A percentile compares a stretch with the other conserved stretches of the same genome.
These are phyloP conservation scores for Aureobasidium pullulans DNA, from an alignment of 2,329 filamentous ascomycete species.

Conservation along the genomic window DNA sequence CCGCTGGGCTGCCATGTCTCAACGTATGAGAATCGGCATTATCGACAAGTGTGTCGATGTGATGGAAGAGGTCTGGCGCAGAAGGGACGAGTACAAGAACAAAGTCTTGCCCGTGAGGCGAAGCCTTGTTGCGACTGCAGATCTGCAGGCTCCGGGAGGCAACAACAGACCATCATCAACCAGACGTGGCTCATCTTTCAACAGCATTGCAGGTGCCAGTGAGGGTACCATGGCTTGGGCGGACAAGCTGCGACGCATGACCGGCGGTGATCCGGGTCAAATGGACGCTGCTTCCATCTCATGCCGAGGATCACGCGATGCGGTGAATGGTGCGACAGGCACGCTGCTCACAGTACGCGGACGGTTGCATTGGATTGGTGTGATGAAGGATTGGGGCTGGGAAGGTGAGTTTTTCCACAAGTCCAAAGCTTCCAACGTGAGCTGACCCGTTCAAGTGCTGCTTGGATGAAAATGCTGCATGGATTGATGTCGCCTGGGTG, in stretches of 20 bases:
- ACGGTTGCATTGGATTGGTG: slow-evolving; percentile 59
- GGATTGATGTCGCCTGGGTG: not conserved
- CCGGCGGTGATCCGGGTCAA: not conserved
- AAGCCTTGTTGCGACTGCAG: slow-evolving; percentile 29
- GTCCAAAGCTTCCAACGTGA: not conserved
- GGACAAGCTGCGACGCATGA: slow-evolving; percentile 8
- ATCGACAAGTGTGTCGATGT: slow-evolving; percentile 60
- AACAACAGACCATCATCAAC: not conserved
- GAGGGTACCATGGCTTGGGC: slow-evolving; percentile 14
- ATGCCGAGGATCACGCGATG: slow-evolving; percentile 6
- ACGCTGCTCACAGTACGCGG: slow-evolving; percentile 59
- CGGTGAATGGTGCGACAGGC: slow-evolving; percentile 39
- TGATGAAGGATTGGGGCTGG: slow-evolving; percentile 68
- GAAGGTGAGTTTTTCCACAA: slow-evolving; percentile 48
- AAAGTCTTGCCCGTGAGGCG: slow-evolving; percentile 23
- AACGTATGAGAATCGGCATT: slow-evolving; percentile 59
- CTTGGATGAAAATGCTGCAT: slow-evolving; percentile 27
- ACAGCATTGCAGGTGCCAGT: slow-evolving; percentile 6
- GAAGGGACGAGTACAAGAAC: slow-evolving; percentile 49
- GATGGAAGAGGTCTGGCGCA: slow-evolving; percentile 58
- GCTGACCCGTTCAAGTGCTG: slow-evolving; percentile 26
- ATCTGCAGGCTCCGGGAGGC: not conserved
- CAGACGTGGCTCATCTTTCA: slow-evolving; percentile 7
- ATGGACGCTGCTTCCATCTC: slow-evolving; percentile 2
- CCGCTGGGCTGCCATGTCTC: slow-evolving; percentile 55